Base-by-base conservation (phyloP, 805 yeast genomes). In the Candida railenensis region DNA sequence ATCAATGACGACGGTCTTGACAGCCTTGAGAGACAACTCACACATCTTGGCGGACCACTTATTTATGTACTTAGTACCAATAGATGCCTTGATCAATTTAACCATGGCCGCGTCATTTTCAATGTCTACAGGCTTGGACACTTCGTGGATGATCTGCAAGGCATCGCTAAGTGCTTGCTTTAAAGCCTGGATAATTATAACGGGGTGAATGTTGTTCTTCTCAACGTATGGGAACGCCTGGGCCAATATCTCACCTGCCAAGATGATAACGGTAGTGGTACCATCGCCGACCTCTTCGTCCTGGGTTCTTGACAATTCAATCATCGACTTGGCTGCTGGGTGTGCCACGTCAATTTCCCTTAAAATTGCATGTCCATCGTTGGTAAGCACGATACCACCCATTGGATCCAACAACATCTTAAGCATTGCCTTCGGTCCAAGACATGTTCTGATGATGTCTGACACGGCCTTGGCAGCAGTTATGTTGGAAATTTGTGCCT, bases 381-480 rank as follows among this genome's bases (percentile, higher is more conserved):
- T 94, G 47, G 99, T 94, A 53, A 94, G 76, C 14, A 92, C 97
- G 55, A 94, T 87, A 28, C 99, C 99, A 28, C 94, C 92, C 83
- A 87, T 86, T 47, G 99, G 99, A 64, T 94, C 99, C 53, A 94
- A 76, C 45, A 94, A 76, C 98, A 94, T 92, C 73, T 94, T 94
- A 51, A 94, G 80, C 99, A 94, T 94, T 32, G 99, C 99, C 67
- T 92, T 92, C 45, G 99, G 99, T 16, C 99, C 99, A 50, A 94
- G 76, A 78, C 99, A 94, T 21, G 99, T 94, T 67, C 99, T 81
- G 58, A 94, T 89, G 61, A 94, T 92, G 67, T 94, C 99, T 0
- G 97, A 95, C 37, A 92, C 98, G 1, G 99, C 97, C 63, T 94
- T 94, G n/a, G 99, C 99, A 3, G 99, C 99, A 3, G 97, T 89